Conservation (phyloP, 169 alveolate species). For the Perkinsus olseni region DNA sequence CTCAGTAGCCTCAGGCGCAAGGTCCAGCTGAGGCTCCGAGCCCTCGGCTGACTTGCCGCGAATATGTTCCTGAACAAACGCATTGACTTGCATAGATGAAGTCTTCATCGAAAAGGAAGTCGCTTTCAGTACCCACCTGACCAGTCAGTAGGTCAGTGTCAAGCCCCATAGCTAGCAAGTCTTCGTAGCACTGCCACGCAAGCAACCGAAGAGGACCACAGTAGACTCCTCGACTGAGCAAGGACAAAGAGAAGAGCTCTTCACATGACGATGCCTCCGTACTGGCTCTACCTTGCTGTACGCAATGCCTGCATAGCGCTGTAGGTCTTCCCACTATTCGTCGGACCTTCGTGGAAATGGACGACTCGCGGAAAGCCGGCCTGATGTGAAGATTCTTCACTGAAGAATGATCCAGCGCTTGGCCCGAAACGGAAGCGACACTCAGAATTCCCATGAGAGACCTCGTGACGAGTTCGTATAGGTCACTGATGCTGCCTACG, state of each 20-base stretch:
- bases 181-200: neutral
- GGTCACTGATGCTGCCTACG: neutral
- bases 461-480: neutral
- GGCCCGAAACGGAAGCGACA: no score
- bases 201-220: constrained; percentile 3
- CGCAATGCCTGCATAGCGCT: neutral
- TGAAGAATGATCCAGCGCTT: no score
- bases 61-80: neutral
- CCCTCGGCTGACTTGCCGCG: neutral
- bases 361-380: neutral
- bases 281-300: neutral
- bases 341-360: constrained; percentile 1
- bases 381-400: neutral
- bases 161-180: neutral
- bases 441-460: no score
- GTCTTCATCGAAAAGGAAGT: no score
- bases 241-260: neutral
- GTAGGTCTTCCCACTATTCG: constrained; percentile 4
- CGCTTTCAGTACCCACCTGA: neutral
- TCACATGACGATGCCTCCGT: no score
- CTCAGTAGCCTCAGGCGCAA: neutral
- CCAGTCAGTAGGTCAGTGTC: neutral
- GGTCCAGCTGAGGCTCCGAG: neutral
- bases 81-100: no score
- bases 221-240: neutral